Evolutionary conservation across 2,329 filamentous ascomycete genomes (phyloP), one percentile per base, ranked within the genome.

Genomic region (Xylaria sp.): DNA sequence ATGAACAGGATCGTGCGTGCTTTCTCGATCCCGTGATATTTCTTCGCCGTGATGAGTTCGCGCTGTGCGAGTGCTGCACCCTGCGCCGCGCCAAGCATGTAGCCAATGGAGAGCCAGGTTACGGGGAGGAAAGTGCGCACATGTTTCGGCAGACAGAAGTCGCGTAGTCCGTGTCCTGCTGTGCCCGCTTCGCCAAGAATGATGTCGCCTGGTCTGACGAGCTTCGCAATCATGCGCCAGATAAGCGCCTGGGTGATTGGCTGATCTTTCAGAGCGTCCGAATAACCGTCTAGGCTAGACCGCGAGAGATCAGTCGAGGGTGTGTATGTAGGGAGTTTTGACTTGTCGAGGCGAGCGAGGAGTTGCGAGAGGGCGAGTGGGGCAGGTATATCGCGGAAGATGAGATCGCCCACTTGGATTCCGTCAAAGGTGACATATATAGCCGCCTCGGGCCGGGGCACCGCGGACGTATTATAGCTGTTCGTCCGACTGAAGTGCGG

Each of bases 41-140:
- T 68, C 34, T 75, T 18, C 4, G 65, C 63, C 2, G 53, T 53
- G 5, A 72, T 67, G 2, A 79, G 67, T 58, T 85, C 82, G 18
- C 72, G 70, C 2, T 80, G 76, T 0, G 86, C 86, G 0, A 85
- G 72, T 0, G 80, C 78, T 0, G 80, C 80, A 2, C 83, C 83
- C 19, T 82, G 77, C 2, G 80, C 78, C 1, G 80, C 83, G 1
- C 81, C 80, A 0, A 87, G 77, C 72, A 83, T 85, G 71, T 84
- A 85, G 0, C 83, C 83, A 58, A 85, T 85, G 0, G 81, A 85
- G 1, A 83, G 75, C 80, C 82, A 86, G 35, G 82, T 84, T 0
- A 80, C 78, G 6, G 72, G 79, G 5, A 76, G 77, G 62, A 86
- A 79, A 23, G 80, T 72, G 2, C 73, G 74, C 1, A 76, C 73